Evolutionary conservation across 2,329 filamentous ascomycete genomes (phyloP).

Genomic region (Phyllachora maydis): DNA sequence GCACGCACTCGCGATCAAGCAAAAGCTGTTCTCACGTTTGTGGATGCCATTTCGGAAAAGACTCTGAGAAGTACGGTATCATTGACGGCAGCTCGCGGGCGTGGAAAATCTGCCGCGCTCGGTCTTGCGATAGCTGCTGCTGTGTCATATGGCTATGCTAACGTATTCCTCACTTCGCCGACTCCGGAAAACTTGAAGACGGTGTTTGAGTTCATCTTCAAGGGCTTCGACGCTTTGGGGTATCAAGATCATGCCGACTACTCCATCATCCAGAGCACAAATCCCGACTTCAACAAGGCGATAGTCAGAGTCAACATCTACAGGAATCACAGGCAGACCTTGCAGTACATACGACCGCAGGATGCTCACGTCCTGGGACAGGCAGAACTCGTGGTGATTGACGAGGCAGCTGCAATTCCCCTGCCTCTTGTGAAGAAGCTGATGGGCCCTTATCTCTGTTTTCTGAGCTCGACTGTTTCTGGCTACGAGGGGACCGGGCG

Average conservation of each 20-base stretch:
- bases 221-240: constrained; percentile 84
- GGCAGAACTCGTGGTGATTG: constrained; percentile 86
- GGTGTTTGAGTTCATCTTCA: constrained; percentile 94
- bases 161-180: constrained; percentile 96
- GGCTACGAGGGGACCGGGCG: constrained; percentile 95
- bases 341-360: constrained; percentile 94
- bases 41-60: constrained; percentile 92
- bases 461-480: constrained; percentile 99
- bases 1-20: constrained; percentile 89
- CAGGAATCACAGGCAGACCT: constrained; percentile 85
- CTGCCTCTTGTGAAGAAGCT: constrained; percentile 80
- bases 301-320: constrained; percentile 95
- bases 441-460: constrained; percentile 91
- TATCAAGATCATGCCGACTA: constrained; percentile 95
- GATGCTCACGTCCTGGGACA: constrained; percentile 90
- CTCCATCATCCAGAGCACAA: constrained; percentile 93
- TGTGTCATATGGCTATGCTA: constrained; percentile 90
- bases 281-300: constrained; percentile 97
- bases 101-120: constrained; percentile 90
- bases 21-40: constrained; percentile 89
- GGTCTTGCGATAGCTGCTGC: constrained; percentile 89
- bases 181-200: constrained; percentile 98
- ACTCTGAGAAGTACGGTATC: constrained; percentile 85
- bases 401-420: constrained; percentile 93
- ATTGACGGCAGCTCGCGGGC: constrained; percentile 78